These are phyloP conservation scores for Camellia oleifera DNA, from an alignment of 179 eudicot genomes.

Conservation along the genomic window DNA sequence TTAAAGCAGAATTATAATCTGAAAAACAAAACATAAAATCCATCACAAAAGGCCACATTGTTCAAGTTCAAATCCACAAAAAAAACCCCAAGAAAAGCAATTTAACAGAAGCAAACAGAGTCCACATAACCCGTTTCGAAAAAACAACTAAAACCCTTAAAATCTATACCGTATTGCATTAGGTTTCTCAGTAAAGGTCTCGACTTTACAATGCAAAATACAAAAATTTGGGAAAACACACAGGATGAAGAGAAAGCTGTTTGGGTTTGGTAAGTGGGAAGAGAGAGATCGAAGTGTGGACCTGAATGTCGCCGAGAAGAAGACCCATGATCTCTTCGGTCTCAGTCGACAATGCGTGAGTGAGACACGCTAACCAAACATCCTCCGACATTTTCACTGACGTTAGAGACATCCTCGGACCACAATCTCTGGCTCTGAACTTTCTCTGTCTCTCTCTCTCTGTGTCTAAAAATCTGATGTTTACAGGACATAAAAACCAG, in stretches of 20 bases:
- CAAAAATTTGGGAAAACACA: neutral
- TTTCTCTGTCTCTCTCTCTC: neutral
- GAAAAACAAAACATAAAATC: no score
- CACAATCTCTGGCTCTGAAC: neutral
- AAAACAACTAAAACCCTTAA: neutral
- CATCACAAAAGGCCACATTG: no score
- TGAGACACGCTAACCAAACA: constrained; percentile 87
- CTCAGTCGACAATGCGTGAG: constrained; percentile 93
- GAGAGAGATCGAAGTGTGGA: constrained; percentile 11
- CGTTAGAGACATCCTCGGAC: constrained; percentile 67
- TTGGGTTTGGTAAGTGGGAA: no score
- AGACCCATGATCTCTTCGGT: constrained; percentile 99
- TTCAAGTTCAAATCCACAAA: no score
- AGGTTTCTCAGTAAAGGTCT: neutral
- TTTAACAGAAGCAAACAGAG: neutral
- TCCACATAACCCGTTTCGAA: neutral
- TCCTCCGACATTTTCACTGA: constrained; percentile 87
- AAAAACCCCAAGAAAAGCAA: no score
- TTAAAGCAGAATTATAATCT: no score
- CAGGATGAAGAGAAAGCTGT: neutral
- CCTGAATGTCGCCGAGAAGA: constrained; percentile 96
- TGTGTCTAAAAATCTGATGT: neutral
- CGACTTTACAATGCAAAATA: neutral
- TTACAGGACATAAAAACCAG: no score
- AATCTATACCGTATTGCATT: neutral